Evolutionary conservation across 192 early-diverging fungal species (phyloP), one percentile per base, ranked within the genome.

Genomic region (Umbelopsis vinacea): DNA sequence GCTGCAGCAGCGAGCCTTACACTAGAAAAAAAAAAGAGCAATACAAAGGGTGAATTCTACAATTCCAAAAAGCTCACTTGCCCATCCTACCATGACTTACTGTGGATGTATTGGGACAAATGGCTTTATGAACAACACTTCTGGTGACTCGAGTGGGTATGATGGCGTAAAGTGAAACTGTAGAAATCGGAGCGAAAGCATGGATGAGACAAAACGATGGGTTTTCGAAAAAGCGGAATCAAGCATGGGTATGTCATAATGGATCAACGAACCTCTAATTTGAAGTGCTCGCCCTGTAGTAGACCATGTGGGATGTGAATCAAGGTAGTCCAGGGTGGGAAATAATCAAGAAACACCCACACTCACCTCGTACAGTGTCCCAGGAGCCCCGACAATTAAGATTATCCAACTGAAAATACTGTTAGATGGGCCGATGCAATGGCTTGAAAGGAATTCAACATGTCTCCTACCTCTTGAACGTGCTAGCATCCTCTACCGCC

Each of bases 81-180:
- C 33, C 1, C 52, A 50, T 71, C 1, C 10, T 15, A 26, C 9
- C 23, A 7, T 11, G 55, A 72, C 78, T 81, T 86, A 82, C 74
- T 94, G 92, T 38, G 92, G 92, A 67, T 94, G 91, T 40, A 92
- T 78, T 4, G 92, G 92, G 11, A 87, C 60, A 46, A 83, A 74
- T 12, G 82, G 79, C 10, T 82, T 81, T 6, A 86, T 68, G 78
- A 94, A 92, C 4, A 87, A 74, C 7, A 93, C 92, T 23, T 90
- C 84, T 14, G 92, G 92, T 11, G 92, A 83, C 68, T 92, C 91
- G 33, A 92, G 67, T 23, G 92, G 92, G 69, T 94, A 94, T 37
- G 87, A 87, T 8, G 83, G 80, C 47, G 89, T 84, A 77, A 94
- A 94, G 47, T 87, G 86, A 79, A 94, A 94, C 79, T 87, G 73